Evolutionary conservation across 345 rosid genomes (phyloP).

Genomic region (Firmiana major): DNA sequence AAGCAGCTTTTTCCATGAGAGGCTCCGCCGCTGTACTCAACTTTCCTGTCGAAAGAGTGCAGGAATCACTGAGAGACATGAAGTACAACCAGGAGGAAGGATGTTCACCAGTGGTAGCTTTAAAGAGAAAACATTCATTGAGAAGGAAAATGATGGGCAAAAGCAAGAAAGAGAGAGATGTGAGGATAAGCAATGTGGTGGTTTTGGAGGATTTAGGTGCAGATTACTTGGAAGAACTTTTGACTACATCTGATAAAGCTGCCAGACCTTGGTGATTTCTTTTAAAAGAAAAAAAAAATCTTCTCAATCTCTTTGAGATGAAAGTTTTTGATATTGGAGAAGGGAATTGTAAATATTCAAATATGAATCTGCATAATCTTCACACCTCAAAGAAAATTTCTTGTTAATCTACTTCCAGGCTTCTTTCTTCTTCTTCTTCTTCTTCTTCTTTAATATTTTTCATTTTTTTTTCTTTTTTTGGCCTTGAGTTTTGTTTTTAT

Average conservation of each 20-base stretch:
- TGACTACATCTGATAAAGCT: constrained; percentile 35
- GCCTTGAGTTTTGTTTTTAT: not conserved
- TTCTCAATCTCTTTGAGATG: too few species aligned
- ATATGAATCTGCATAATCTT: too few species aligned
- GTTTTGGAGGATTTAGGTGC: constrained; percentile 81
- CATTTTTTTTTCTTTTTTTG: not conserved
- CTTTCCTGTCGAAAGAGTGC: constrained; percentile 71
- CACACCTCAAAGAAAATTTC: not conserved
- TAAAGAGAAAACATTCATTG: constrained; percentile 77
- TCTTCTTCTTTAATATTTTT: not conserved
- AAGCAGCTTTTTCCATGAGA: constrained; percentile 83
- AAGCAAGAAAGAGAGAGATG: constrained; percentile 36
- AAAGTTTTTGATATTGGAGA: too few species aligned
- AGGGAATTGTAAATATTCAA: too few species aligned
- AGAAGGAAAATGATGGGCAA: constrained; percentile 44
- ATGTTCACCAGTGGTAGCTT: constrained; percentile 82
- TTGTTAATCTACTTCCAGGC: not conserved
- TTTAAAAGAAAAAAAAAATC: not conserved
- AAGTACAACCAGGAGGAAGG: constrained; percentile 47
- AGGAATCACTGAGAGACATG: constrained; percentile 63
- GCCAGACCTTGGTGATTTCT: constrained; percentile 24
- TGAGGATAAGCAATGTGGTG: constrained; percentile 44
- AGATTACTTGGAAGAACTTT: constrained; percentile 66
- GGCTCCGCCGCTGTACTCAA: constrained; percentile 72
- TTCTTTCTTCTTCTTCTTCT: not conserved